phyloP scores from a whole-genome alignment of 2,329 filamentous ascomycete genomes.

The Penicillium sp. region DNA sequence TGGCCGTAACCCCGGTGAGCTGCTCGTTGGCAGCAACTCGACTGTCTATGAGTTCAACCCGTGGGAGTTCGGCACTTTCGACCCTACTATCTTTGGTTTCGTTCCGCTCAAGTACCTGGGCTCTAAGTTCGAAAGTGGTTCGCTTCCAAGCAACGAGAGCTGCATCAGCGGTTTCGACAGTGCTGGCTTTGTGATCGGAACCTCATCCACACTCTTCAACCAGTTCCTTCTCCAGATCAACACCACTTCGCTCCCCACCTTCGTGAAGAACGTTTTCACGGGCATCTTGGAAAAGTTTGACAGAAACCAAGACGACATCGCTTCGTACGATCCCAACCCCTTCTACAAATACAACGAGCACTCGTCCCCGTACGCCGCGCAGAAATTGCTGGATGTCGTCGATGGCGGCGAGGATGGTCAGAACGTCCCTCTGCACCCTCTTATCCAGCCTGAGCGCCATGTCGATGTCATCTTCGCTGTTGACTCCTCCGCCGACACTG shows the following conservation, averaged over 20 bases:
- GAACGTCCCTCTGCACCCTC: slow-evolving; percentile 75
- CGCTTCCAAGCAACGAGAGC: slow-evolving; percentile 53
- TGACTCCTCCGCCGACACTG: slow-evolving; percentile 73
- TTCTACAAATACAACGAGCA: slow-evolving; percentile 66
- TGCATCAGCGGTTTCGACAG: slow-evolving; percentile 84
- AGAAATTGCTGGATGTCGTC: slow-evolving; percentile 64
- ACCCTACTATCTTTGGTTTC: slow-evolving; percentile 70
- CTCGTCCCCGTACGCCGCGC: slow-evolving; percentile 58
- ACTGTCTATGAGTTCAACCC: slow-evolving; percentile 78
- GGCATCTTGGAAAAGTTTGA: slow-evolving; percentile 51
- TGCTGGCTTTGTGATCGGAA: slow-evolving; percentile 79
- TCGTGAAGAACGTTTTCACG: slow-evolving; percentile 54
- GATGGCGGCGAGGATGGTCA: slow-evolving; percentile 77
- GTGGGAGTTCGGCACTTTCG: slow-evolving; percentile 75
- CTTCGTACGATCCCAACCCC: slow-evolving; percentile 71
- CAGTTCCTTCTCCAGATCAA: slow-evolving; percentile 68
- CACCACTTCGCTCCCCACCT: slow-evolving; percentile 48
- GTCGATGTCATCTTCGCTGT: slow-evolving; percentile 81
- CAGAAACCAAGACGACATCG: slow-evolving; percentile 67
- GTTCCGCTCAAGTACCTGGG: slow-evolving; percentile 70
- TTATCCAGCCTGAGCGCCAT: slow-evolving; percentile 69
- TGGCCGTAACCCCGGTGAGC: slow-evolving; percentile 62
- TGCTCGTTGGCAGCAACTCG: slow-evolving; percentile 65
- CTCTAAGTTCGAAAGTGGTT: slow-evolving; percentile 67
- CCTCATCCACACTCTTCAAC: slow-evolving; percentile 83